Conservation (phyloP, 1,139 yeast genomes). For the Kurtzmaniella quercitrusa region DNA sequence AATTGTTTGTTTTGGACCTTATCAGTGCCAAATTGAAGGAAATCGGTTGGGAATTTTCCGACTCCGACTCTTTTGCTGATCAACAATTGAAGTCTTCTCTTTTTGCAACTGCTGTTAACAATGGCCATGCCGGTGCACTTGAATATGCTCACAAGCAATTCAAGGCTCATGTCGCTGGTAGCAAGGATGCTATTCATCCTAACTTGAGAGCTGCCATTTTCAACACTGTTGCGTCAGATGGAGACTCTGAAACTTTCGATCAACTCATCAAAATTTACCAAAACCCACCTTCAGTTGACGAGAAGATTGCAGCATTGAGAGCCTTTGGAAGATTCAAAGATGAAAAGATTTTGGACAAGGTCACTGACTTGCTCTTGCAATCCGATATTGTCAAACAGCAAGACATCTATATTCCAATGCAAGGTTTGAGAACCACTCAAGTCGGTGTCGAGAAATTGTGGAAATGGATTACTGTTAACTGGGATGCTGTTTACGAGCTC, state of each 20-base stretch:
- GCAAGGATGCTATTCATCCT: slow-evolving; percentile 71
- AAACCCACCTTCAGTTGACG: slow-evolving; percentile 66
- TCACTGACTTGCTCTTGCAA: slow-evolving; percentile 58
- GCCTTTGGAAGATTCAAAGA: slow-evolving; percentile 70
- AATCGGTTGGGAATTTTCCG: slow-evolving; percentile 67
- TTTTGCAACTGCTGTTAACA: slow-evolving; percentile 63
- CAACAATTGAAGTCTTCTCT: slow-evolving; percentile 74
- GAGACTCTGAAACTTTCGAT: slow-evolving; percentile 62
- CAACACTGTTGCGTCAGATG: slow-evolving; percentile 61
- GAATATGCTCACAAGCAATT: slow-evolving; percentile 56
- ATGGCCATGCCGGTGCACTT: slow-evolving; percentile 54
- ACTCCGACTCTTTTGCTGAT: slow-evolving; percentile 61
- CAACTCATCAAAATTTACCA: slow-evolving; percentile 60
- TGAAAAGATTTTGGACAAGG: slow-evolving; percentile 53
- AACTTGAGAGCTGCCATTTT: slow-evolving; percentile 74
- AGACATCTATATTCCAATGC: slow-evolving; percentile 78
- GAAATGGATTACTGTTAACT: slow-evolving; percentile 74
- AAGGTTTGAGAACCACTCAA: slow-evolving; percentile 59
- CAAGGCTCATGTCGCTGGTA: slow-evolving; percentile 58
- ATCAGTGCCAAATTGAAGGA: slow-evolving; percentile 54
- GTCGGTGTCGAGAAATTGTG: slow-evolving; percentile 66
- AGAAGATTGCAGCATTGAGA: slow-evolving; percentile 71
- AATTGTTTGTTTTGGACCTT: slow-evolving; percentile 55
- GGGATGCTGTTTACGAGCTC: slow-evolving; percentile 60
- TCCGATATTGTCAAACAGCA: slow-evolving; percentile 71